These are phyloP conservation scores for Aspergillus sp. DNA, from an alignment of 2,329 filamentous ascomycete species.

Conservation along the genomic window DNA sequence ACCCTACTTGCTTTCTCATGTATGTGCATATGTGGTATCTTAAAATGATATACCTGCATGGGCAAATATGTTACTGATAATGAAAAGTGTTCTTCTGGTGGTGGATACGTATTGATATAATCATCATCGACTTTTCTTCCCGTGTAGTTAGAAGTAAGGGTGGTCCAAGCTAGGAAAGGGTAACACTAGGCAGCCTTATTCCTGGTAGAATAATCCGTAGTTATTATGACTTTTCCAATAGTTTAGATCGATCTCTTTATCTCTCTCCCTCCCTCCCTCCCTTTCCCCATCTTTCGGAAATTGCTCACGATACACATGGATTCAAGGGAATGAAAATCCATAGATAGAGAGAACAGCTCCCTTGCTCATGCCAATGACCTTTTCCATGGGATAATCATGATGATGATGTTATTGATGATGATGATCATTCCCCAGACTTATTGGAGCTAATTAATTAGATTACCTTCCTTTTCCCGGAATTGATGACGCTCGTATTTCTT, in stretches of 20 bases:
- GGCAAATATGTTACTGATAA: not conserved
- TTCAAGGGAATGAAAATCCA: not conserved
- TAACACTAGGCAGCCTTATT: not conserved
- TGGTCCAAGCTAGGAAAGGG: not conserved
- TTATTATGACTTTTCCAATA: no score
- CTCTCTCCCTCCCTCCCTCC: no score
- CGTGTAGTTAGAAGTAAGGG: not conserved
- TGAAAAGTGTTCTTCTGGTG: not conserved
- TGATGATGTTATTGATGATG: no score
- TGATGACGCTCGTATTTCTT: slow-evolving; percentile 1
- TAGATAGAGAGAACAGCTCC: not conserved
- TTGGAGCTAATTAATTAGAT: not conserved
- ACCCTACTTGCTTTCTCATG: not conserved
- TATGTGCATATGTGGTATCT: not conserved
- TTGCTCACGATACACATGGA: not conserved
- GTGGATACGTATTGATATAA: no score
- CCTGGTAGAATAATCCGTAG: not conserved
- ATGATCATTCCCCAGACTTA: not conserved
- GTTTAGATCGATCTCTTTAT: no score
- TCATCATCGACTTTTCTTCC: not conserved
- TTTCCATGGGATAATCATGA: no score
- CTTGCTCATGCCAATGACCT: slow-evolving; percentile 3
- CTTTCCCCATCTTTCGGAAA: no score
- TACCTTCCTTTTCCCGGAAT: not conserved
- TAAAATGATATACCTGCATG: not conserved